A percentile compares a stretch with the other conserved stretches of the same genome.
Evolutionary conservation across 495 filamentous ascomycete species (phyloP).

Genomic region (Neurospora africana): DNA sequence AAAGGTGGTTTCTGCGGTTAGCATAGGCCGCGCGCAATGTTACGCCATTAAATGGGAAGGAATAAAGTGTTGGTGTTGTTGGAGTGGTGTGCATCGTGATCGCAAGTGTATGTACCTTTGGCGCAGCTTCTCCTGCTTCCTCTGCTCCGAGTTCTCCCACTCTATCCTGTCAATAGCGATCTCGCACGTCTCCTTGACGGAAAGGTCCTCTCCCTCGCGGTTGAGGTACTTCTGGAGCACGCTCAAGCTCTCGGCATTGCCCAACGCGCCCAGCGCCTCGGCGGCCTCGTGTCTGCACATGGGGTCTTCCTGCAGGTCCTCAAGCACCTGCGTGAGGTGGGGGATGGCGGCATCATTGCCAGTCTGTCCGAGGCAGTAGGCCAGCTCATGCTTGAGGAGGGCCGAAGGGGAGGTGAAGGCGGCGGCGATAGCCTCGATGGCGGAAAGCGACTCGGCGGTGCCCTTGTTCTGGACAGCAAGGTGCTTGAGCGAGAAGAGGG

Average conservation of each 20-base stretch:
- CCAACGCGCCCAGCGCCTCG: slow-evolving; percentile 86
- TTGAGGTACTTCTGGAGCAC: slow-evolving; percentile 63
- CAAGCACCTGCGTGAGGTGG: slow-evolving; percentile 64
- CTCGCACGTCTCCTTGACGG: slow-evolving; percentile 92
- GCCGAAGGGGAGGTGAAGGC: slow-evolving; percentile 76
- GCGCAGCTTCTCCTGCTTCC: slow-evolving; percentile 62
- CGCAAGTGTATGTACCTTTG: slow-evolving; percentile 48
- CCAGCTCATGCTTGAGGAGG: slow-evolving; percentile 86
- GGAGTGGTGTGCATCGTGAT: neutral
- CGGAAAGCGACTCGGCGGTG: slow-evolving; percentile 51
- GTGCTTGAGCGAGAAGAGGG: slow-evolving; percentile 95
- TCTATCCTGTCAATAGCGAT: slow-evolving; percentile 89
- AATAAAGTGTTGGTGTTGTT: neutral
- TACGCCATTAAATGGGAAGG: neutral
- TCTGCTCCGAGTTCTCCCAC: slow-evolving; percentile 73
- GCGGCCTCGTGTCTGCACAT: slow-evolving; percentile 98
- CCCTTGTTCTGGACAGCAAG: slow-evolving; percentile 60
- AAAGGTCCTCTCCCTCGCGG: slow-evolving; percentile 56
- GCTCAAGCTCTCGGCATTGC: slow-evolving; percentile 57
- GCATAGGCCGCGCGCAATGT: neutral
- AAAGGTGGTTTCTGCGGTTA: neutral
- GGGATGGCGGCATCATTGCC: slow-evolving; percentile 62
- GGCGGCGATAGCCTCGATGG: slow-evolving; percentile 88
- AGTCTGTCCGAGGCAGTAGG: slow-evolving; percentile 93
- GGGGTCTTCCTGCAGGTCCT: slow-evolving; percentile 67